A percentile compares a stretch with the other conserved stretches of the same genome.
Conservation (phyloP, 768 basidiomycete species). For the Amanita thiersii region DNA sequence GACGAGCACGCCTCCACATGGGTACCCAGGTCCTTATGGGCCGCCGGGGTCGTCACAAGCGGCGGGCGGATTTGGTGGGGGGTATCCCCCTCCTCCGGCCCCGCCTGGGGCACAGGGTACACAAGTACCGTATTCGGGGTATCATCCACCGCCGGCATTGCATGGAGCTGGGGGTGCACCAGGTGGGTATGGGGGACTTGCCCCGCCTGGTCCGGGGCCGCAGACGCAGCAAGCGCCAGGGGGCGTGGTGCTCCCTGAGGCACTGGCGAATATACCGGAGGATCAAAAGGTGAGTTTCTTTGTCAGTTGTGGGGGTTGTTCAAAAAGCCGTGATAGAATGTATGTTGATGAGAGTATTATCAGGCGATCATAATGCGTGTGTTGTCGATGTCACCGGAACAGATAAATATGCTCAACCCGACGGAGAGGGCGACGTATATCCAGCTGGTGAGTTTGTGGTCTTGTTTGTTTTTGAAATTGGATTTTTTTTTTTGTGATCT, state of each 20-base stretch:
- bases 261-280: conserved; percentile 54
- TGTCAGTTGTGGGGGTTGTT: too few species aligned
- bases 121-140: too few species aligned
- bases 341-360: conserved; percentile 6
- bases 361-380: conserved; percentile 75
- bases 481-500: background rate
- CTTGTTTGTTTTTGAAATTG: conserved; percentile 4
- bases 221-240: too few species aligned
- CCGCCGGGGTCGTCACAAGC: conserved; percentile 8
- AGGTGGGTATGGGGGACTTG: conserved; percentile 7
- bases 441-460: conserved; percentile 57
- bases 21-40: conserved; percentile 18
- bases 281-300: conserved; percentile 49
- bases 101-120: too few species aligned
- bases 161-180: conserved; percentile 11
- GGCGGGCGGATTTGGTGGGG: background rate
- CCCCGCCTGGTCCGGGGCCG: too few species aligned
- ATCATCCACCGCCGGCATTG: conserved; percentile 1
- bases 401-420: conserved; percentile 69
- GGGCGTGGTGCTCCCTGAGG: conserved; percentile 30
- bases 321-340: conserved; percentile 12
- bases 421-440: conserved; percentile 70
- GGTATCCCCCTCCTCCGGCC: conserved; percentile 1
- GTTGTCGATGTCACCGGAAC: conserved; percentile 75
- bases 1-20: conserved; percentile 8